These are phyloP conservation scores for Thuidium tamariscinum DNA, from an alignment of 225 moss, liverwort and hornwort species.

Conservation along the genomic window DNA sequence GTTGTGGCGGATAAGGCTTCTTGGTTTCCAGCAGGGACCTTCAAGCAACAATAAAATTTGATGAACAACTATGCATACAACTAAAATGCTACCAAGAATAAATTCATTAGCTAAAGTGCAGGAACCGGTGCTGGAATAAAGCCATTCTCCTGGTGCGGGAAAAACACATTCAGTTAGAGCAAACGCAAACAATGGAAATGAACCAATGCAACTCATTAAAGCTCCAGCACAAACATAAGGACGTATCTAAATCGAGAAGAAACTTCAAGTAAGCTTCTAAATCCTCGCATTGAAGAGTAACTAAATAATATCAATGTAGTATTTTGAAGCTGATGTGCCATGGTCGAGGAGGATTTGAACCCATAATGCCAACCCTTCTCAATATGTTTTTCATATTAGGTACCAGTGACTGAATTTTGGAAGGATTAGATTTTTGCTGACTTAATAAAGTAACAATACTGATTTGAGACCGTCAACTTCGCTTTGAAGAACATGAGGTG, in stretches of 20 bases:
- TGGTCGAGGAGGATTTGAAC: not conserved
- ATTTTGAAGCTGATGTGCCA: not conserved
- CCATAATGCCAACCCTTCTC: not conserved
- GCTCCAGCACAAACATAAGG: not conserved
- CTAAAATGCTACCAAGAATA: not conserved
- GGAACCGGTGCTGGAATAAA: not conserved
- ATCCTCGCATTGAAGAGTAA: not conserved
- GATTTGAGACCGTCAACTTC: not conserved
- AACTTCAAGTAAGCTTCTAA: not conserved
- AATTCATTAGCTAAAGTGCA: not conserved
- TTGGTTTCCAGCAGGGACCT: conserved; percentile 82
- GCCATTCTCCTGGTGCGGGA: not conserved
- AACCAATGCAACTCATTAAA: not conserved
- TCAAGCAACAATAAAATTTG: not conserved
- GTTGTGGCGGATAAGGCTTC: conserved; percentile 28
- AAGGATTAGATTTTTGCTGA: not conserved
- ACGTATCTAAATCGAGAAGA: not conserved
- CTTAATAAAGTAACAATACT: not conserved
- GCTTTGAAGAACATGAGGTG: not conserved
- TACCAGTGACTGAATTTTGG: not conserved
- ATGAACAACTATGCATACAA: not conserved
- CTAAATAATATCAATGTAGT: not conserved
- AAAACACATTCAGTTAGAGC: not conserved
- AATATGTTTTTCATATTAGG: not conserved
- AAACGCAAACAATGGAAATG: not conserved